Evolutionary conservation across 2,329 filamentous ascomycete species (phyloP).

Genomic region (Verticillium nonalfalfae): DNA sequence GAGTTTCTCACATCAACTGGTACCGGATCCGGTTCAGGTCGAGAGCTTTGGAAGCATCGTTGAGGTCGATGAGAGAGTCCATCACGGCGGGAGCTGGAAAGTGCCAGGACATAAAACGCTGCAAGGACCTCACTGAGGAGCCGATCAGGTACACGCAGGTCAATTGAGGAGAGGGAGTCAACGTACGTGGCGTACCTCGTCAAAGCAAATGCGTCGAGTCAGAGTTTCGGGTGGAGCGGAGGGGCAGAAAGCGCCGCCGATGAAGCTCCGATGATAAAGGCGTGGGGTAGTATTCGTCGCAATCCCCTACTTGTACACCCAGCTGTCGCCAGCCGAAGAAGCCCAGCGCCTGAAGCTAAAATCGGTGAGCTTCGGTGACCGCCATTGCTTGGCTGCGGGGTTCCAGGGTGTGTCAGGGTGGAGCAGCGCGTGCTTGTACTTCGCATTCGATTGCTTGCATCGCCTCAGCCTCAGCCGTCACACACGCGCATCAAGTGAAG

Average conservation of each 20-base stretch:
- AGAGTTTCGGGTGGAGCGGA: neutral
- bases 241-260: neutral
- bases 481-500: neutral
- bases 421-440: neutral
- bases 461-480: neutral
- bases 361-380: neutral
- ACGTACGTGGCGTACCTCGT: neutral
- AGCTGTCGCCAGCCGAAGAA: neutral
- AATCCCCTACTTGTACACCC: neutral
- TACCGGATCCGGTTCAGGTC: conserved; percentile 90
- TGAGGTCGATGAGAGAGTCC: conserved; percentile 87
- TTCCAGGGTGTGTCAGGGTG: neutral
- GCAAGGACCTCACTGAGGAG: neutral
- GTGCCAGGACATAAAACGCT: neutral
- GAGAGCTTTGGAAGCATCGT: conserved; percentile 75
- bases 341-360: neutral
- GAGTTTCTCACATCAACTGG: conserved; percentile 71
- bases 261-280: neutral
- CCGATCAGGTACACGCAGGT: neutral
- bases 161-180: neutral
- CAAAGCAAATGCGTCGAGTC: neutral
- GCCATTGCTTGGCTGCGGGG: neutral
- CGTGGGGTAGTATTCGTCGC: neutral
- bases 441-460: neutral
- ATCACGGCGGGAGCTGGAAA: conserved; percentile 38